Conservation (phyloP, 2,329 filamentous ascomycete species). For the Xylariaceae sp. region DNA sequence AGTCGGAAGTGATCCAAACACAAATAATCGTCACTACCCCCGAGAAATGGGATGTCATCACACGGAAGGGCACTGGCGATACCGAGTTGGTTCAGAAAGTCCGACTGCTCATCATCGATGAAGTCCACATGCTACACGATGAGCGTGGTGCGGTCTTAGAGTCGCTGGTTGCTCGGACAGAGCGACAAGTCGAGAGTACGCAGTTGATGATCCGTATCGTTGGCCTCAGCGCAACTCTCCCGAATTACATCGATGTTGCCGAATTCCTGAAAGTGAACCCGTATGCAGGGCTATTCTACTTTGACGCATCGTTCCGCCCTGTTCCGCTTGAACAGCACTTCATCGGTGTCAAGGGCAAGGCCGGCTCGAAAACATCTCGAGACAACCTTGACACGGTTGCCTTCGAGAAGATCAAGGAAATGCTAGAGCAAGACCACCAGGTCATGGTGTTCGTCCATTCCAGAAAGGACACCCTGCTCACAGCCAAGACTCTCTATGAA, state of each 20-base stretch:
- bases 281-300: constrained; percentile 89
- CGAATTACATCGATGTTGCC: constrained; percentile 94
- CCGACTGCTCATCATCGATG: constrained; percentile 90
- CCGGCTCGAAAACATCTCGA: constrained; percentile 70
- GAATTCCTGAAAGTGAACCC: constrained; percentile 97
- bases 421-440: constrained; percentile 89
- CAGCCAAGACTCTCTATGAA: constrained; percentile 78
- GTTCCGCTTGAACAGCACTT: constrained; percentile 97
- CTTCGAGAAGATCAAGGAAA: constrained; percentile 91
- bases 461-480: constrained; percentile 84
- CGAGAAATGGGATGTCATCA: constrained; percentile 99
- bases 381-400: constrained; percentile 84
- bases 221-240: constrained; percentile 88
- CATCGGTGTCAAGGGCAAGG: constrained; percentile 88
- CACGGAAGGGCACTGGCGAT: constrained; percentile 92
- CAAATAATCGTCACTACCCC: constrained; percentile 98
- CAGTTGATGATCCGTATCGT: constrained; percentile 96
- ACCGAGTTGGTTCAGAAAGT: constrained; percentile 98
- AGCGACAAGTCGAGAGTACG: constrained; percentile 95
- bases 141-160: constrained; percentile 94
- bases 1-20: constrained; percentile 89
- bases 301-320: constrained; percentile 90
- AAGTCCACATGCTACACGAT: constrained; percentile 99
- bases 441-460: constrained; percentile 99
- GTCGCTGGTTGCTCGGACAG: constrained; percentile 88